A percentile compares a stretch with the other conserved stretches of the same genome.
phyloP scores from a whole-genome alignment of 2,329 filamentous ascomycete genomes.

The Coniochaeta prunicola region DNA sequence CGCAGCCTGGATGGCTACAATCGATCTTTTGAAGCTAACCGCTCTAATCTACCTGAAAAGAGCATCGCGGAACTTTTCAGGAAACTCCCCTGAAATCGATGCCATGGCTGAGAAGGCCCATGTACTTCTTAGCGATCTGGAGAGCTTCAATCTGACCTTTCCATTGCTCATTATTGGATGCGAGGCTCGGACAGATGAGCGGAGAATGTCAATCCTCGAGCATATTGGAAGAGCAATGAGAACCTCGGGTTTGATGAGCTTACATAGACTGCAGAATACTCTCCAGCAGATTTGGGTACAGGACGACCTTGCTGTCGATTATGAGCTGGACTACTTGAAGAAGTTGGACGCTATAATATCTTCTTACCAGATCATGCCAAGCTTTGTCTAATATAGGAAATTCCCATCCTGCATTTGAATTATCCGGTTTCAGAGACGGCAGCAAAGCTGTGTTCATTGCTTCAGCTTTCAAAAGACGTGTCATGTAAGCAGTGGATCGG shows the following conservation, averaged over 20 bases:
- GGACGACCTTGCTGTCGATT: constrained; percentile 3
- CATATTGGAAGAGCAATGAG: constrained; percentile 9
- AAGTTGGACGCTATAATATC: constrained; percentile 2
- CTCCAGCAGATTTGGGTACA: constrained; percentile 3
- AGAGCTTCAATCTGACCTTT: constrained; percentile 16
- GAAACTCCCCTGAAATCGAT: constrained; percentile 10
- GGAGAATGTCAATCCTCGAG: constrained; percentile 11
- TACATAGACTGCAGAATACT: not conserved
- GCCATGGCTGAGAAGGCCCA: constrained; percentile 10
- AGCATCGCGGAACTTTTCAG: constrained; percentile 14
- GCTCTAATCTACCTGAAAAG: constrained; percentile 14
- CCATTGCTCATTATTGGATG: constrained; percentile 20
- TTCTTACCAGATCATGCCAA: constrained; percentile 3
- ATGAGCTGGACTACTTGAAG: constrained; percentile 2
- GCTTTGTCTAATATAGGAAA: constrained; percentile 1
- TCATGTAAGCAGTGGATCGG: no score
- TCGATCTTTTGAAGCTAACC: constrained; percentile 12
- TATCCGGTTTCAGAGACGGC: not conserved
- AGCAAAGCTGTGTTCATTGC: no score
- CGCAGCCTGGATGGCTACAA: constrained; percentile 11
- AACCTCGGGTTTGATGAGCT: constrained; percentile 1
- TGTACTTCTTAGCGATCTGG: constrained; percentile 10
- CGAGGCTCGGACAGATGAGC: constrained; percentile 17
- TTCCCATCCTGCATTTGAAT: not conserved
- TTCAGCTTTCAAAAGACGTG: no score